Percentiles rank a stretch among this genome's conserved stretches.
Conservation (phyloP, 1,284 basidiomycete species). For the Fomitopsis pinicola region DNA sequence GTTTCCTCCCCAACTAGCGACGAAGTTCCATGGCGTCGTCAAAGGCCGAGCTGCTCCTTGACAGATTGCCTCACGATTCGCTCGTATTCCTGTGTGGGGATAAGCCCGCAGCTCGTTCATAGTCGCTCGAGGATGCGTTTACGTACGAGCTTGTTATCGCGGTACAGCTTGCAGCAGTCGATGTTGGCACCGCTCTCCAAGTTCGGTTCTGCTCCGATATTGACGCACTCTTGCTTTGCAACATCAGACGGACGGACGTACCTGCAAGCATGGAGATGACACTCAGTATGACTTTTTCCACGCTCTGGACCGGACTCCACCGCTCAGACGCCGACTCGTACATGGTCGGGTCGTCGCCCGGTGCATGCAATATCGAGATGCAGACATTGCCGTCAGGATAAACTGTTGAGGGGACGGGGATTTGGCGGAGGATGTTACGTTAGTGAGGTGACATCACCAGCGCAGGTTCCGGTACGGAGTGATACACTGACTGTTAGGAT, state of each 20-base stretch:
- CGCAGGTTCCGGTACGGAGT: background rate
- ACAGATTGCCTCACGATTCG: conserved; percentile 66
- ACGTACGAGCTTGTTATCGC: conserved; percentile 69
- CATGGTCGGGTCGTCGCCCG: conserved; percentile 91
- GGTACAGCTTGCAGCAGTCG: conserved; percentile 93
- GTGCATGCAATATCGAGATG: conserved; percentile 97
- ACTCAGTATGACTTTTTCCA: conserved; percentile 94
- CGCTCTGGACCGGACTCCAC: conserved; percentile 97
- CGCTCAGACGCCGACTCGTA: conserved; percentile 94
- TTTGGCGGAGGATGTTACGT: background rate
- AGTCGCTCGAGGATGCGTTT: background rate
- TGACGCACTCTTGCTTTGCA: background rate
- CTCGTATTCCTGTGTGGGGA: conserved; percentile 56
- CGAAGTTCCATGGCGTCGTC: conserved; percentile 14
- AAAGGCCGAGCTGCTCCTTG: conserved; percentile 68
- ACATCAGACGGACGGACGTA: conserved; percentile 28
- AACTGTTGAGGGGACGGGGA: conserved; percentile 39
- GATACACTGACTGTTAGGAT: conserved; percentile 86
- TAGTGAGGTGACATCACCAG: background rate
- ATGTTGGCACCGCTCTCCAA: conserved; percentile 98
- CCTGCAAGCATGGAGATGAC: conserved; percentile 99
- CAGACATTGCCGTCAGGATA: conserved; percentile 96
- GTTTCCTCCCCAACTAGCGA: background rate
- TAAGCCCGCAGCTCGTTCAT: background rate
- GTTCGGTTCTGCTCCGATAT: conserved; percentile 77